These are phyloP conservation scores for Chaetoscypha palmicola DNA, from an alignment of 2,329 filamentous ascomycete genomes.

Conservation along the genomic window DNA sequence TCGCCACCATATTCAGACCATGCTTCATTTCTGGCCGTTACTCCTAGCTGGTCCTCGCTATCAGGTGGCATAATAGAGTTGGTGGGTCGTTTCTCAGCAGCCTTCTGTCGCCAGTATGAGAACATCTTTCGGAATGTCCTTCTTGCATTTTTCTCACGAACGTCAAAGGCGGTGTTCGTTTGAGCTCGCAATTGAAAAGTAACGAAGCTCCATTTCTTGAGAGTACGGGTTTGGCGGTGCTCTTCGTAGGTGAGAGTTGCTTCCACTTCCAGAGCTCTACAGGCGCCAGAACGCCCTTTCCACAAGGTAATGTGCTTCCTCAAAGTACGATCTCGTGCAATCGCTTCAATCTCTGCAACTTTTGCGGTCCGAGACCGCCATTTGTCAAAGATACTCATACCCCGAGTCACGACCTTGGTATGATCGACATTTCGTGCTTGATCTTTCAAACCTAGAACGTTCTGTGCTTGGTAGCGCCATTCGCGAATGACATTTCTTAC, in stretches of 20 bases:
- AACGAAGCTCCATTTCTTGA: conserved; percentile 29
- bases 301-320: background rate
- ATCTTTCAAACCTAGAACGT: conserved; percentile 25
- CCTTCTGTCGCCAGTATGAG: conserved; percentile 28
- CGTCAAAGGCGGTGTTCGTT: conserved; percentile 24
- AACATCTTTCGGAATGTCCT: conserved; percentile 30
- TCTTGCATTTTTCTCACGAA: conserved; percentile 29
- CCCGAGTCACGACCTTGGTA: conserved; percentile 24
- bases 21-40: conserved; percentile 20
- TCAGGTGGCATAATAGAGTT: conserved; percentile 6
- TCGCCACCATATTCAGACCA: conserved; percentile 29
- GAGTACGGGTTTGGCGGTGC: conserved; percentile 17
- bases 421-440: conserved; percentile 21
- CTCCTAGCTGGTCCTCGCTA: conserved; percentile 12
- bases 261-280: conserved; percentile 23
- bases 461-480: conserved; percentile 23
- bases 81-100: conserved; percentile 18
- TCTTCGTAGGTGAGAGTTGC: conserved; percentile 27
- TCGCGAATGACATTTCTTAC: conserved; percentile 19
- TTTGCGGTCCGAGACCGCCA: conserved; percentile 28
- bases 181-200: conserved; percentile 26
- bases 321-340: background rate
- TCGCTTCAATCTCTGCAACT: conserved; percentile 17
- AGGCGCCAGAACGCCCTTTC: conserved; percentile 18
- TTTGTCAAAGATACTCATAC: conserved; percentile 28